Conservation (phyloP, 1,284 basidiomycete species). For the Cutaneotrichosporon spelunceum region DNA sequence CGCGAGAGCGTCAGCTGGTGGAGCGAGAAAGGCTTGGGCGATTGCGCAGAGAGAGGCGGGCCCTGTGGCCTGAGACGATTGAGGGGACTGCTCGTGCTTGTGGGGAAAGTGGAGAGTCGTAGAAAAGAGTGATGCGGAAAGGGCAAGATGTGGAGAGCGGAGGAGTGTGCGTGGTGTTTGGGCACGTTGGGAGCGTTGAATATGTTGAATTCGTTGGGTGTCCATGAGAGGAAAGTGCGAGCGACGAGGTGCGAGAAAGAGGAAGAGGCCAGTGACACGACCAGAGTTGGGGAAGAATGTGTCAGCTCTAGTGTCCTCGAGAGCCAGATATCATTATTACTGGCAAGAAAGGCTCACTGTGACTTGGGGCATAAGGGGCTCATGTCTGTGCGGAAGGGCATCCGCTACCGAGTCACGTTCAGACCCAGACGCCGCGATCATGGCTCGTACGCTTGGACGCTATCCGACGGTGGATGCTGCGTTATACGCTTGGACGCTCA, state of each 20-base stretch:
- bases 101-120: not conserved
- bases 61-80: not conserved
- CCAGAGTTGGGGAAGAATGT: not conserved
- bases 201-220: not conserved
- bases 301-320: not conserved
- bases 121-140: not conserved
- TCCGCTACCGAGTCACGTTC: not conserved
- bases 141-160: not conserved
- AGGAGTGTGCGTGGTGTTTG: slow-evolving; percentile 2
- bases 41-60: not conserved
- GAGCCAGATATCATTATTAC: not conserved
- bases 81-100: not conserved
- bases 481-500: not conserved
- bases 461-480: not conserved
- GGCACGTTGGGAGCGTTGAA: not conserved
- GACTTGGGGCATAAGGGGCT: not conserved
- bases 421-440: not conserved
- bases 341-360: not conserved
- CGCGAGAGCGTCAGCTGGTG: not conserved
- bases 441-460: not conserved
- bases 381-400: slow-evolving; percentile 4
- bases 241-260: not conserved
- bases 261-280: no score
- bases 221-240: not conserved
- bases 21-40: not conserved